These are phyloP conservation scores for Fusarium concolor DNA, from an alignment of 2,329 filamentous ascomycete genomes.

Conservation along the genomic window DNA sequence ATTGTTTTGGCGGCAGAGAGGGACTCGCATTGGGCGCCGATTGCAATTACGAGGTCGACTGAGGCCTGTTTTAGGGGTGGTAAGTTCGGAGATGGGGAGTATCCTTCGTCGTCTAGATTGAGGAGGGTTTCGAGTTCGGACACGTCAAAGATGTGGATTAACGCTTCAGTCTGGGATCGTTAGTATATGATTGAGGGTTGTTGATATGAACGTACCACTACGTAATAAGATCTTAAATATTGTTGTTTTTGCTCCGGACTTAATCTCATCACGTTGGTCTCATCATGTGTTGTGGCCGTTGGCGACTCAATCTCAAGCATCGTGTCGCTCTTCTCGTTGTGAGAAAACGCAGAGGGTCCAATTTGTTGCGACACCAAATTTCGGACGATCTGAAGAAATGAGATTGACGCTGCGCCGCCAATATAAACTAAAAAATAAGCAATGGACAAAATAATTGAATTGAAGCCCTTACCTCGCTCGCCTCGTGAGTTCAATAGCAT, in stretches of 20 bases:
- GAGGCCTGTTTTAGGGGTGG: constrained; percentile 22
- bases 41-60: constrained; percentile 40
- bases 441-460: not conserved
- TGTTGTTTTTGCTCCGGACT: not conserved
- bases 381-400: constrained; percentile 61
- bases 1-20: constrained; percentile 19
- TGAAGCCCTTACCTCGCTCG: constrained; percentile 57
- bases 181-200: accelerated
- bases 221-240: constrained; percentile 32
- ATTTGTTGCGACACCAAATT: constrained; percentile 44
- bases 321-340: constrained; percentile 45
- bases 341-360: constrained; percentile 44
- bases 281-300: constrained; percentile 9
- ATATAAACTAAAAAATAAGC: constrained; percentile 56
- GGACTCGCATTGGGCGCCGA: constrained; percentile 45
- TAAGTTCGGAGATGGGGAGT: not conserved
- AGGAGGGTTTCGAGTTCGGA: constrained; percentile 46
- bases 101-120: not conserved
- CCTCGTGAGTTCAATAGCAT: constrained; percentile 66
- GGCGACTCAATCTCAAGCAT: constrained; percentile 46
- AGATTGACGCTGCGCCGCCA: constrained; percentile 64
- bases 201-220: constrained; percentile 21
- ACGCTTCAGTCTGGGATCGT: constrained; percentile 48
- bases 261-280: not conserved
- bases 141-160: constrained; percentile 50